phyloP scores from a whole-genome alignment of 345 rosid genomes.

The Clausena lansium region DNA sequence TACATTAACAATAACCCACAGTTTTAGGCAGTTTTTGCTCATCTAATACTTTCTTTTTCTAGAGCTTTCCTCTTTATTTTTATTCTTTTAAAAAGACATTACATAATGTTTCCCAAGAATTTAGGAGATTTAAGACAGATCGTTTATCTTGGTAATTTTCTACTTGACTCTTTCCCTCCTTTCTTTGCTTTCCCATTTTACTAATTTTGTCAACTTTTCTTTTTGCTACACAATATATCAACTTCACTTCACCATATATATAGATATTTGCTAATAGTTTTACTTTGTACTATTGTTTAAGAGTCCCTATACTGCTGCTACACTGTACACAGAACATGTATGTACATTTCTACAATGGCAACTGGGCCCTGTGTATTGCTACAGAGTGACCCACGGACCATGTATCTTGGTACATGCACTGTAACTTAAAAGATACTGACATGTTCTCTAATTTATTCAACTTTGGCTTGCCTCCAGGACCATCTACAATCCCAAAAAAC shows the following conservation, averaged over 20 bases:
- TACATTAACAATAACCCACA: constrained; percentile 21
- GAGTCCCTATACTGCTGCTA: not conserved
- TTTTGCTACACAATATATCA: not conserved
- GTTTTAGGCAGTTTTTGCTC: constrained; percentile 20
- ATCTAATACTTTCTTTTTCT: not conserved
- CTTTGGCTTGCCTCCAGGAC: not conserved
- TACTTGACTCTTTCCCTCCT: not conserved
- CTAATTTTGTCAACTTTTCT: not conserved
- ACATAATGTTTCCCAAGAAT: not conserved
- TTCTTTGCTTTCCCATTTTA: not conserved
- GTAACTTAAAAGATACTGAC: constrained; percentile 3
- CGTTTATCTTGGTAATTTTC: not conserved
- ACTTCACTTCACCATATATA: not conserved
- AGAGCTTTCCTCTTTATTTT: not conserved
- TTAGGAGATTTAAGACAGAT: constrained; percentile 10
- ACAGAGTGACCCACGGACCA: not conserved
- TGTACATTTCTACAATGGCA: not conserved
- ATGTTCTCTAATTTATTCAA: not conserved
- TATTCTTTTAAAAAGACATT: not conserved
- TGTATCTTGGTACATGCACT: constrained; percentile 10
- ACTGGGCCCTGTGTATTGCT: constrained; percentile 15
- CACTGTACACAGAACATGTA: not conserved
- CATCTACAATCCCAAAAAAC: not conserved
- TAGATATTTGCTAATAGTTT: no score
- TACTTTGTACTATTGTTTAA: no score